Conservation (phyloP, 495 filamentous ascomycete species). For the Penicillium ochrochloron region DNA sequence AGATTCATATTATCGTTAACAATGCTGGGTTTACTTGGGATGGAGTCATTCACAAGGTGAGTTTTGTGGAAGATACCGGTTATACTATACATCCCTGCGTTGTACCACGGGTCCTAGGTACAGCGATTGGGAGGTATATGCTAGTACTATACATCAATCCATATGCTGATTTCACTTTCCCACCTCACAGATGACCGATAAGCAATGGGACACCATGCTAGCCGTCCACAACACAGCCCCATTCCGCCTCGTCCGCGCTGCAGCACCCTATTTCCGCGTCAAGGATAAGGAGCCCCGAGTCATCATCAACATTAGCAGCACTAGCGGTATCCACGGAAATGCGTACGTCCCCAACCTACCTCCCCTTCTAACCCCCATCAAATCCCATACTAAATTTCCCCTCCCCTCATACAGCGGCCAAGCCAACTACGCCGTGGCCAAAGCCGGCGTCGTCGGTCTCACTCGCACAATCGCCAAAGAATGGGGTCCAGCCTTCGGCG, state of each 20-base stretch:
- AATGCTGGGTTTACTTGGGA: slow-evolving; percentile 93
- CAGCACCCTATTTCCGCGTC: slow-evolving; percentile 84
- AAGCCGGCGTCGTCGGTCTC: slow-evolving; percentile 78
- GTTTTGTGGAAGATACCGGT: neutral
- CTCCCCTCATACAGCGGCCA: slow-evolving; percentile 58
- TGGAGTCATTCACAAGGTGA: slow-evolving; percentile 83
- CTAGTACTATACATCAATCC: neutral
- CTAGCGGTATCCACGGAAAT: slow-evolving; percentile 81
- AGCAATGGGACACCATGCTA: slow-evolving; percentile 88
- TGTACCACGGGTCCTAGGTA: neutral
- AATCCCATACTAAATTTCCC: neutral
- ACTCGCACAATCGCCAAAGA: slow-evolving; percentile 90
- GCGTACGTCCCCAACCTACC: slow-evolving; percentile 50
- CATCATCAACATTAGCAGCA: slow-evolving; percentile 81
- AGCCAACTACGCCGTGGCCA: slow-evolving; percentile 82
- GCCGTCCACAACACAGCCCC: slow-evolving; percentile 80
- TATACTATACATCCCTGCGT: neutral
- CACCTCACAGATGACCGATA: slow-evolving; percentile 73
- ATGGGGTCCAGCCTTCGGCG: slow-evolving; percentile 85
- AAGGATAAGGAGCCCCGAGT: slow-evolving; percentile 77
- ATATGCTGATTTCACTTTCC: neutral
- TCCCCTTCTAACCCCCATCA: neutral
- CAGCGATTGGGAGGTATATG: neutral
- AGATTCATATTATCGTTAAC: slow-evolving; percentile 88
- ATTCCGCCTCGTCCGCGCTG: slow-evolving; percentile 78